Evolutionary conservation across 2,329 filamentous ascomycete species (phyloP), one percentile per base, ranked within the genome.

Genomic region (Pseudogymnoascus destructans): DNA sequence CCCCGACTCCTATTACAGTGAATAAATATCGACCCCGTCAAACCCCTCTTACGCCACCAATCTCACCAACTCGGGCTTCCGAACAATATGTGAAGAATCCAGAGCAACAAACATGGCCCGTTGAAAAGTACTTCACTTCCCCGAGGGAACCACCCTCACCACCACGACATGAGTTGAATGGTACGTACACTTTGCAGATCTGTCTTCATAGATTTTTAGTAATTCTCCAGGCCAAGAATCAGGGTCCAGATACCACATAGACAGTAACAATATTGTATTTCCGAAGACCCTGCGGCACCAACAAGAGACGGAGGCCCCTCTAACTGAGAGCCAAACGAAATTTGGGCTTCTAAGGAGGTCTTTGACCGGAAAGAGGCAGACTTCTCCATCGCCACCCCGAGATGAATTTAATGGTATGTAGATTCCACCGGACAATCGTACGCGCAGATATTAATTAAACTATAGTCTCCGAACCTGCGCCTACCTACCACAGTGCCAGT

Each of bases 11-110:
- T 30, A 30, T 52, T 30, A 30, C 46, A 11, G 46, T 52, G 25
- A 52, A 52, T 17, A 52, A 52, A 52, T 52, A 30, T 52, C 46
- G 23, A 17, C 25, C 25, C 30, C 46, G 46, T 27, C 25, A 52
- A 52, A 52, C 46, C n/a, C 46, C 46, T 30, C 46, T 52, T 52
- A 52, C 46, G 10, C 46, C 46, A 30, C 46, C 46, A 52, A 52
- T 52, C n/a, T 52, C 46, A 17, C 46, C 46, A 52, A 52, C 46
- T 52, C 46, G 4, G 15, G 46, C 46, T 30, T 52, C 46, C 46
- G 25, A 52, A 30, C 46, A 52, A 30, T 7, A 30, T 17, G 46
- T 17, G n/a, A 17, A 30, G 46, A 23, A 30, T 11, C 23, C 46
- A 30, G 46, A 52, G 19, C 10, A 30, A 13, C n/a, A 52, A 30